Conservation (phyloP, 2,329 filamentous ascomycete species). For the Arthroderma sp. region DNA sequence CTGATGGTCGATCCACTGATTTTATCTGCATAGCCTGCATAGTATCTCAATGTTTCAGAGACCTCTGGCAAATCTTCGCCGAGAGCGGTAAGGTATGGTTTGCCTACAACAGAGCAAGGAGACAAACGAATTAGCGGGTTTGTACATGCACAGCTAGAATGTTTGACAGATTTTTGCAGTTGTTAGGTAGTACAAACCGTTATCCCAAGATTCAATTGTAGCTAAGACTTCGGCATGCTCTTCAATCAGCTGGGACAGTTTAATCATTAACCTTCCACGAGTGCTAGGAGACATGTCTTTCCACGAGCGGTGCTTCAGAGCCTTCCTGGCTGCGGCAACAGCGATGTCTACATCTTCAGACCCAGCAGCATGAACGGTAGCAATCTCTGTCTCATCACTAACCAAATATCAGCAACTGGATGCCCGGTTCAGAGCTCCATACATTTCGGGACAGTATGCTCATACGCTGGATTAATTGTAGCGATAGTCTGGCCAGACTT, state of each 20-base stretch:
- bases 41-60: conserved; percentile 65
- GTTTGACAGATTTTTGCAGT: too few relatives aligned
- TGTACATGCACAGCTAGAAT: too few relatives aligned
- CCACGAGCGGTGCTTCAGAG: conserved; percentile 56
- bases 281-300: conserved; percentile 52
- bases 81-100: conserved; percentile 30
- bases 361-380: conserved; percentile 55
- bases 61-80: conserved; percentile 60
- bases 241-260: conserved; percentile 56
- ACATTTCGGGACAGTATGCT: not conserved
- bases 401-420: not conserved
- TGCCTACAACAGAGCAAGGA: conserved; percentile 17
- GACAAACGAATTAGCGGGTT: not conserved
- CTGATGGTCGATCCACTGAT: conserved; percentile 76
- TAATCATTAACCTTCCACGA: conserved; percentile 55
- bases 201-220: conserved; percentile 66
- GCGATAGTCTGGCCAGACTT: conserved; percentile 51
- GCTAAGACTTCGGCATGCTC: conserved; percentile 50
- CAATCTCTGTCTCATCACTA: conserved; percentile 55
- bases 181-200: conserved; percentile 45
- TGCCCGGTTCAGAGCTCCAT: not conserved
- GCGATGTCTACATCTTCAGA: conserved; percentile 54
- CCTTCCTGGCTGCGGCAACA: conserved; percentile 52
- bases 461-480: conserved; percentile 52
- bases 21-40: conserved; percentile 86